Evolutionary conservation across 2,329 filamentous ascomycete genomes (phyloP).

Genomic region (Byssochlamys sp.): DNA sequence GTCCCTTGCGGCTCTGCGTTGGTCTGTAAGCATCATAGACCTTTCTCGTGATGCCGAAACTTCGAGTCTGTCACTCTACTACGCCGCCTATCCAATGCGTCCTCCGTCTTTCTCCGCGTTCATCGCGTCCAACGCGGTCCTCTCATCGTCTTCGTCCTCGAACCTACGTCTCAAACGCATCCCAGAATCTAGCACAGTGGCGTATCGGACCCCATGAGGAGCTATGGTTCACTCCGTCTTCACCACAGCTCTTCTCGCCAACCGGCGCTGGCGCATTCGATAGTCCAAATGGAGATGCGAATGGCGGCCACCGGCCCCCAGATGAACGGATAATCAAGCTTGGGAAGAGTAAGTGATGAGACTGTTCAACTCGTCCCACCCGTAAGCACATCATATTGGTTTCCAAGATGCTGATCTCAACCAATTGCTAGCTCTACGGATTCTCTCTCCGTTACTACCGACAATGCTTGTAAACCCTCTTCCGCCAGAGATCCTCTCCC

Average conservation of each 20-base stretch:
- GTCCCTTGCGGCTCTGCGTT: not conserved
- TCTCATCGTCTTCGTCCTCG: constrained; percentile 7
- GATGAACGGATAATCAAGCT: constrained; percentile 54
- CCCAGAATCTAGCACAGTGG: constrained; percentile 26
- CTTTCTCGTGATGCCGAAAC: constrained; percentile 1
- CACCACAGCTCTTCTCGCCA: constrained; percentile 17
- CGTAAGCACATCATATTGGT: not conserved
- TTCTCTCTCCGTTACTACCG: constrained; percentile 53
- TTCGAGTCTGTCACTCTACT: constrained; percentile 2
- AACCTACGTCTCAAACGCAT: constrained; percentile 18
- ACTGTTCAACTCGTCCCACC: not conserved
- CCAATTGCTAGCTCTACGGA: constrained; percentile 43
- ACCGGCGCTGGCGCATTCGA: constrained; percentile 14
- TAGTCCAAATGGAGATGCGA: constrained; percentile 11
- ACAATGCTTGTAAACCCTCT: constrained; percentile 52
- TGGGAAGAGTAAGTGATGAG: constrained; percentile 45
- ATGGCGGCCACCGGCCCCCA: constrained; percentile 39
- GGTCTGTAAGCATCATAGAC: not conserved
- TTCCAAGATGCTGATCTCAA: not conserved
- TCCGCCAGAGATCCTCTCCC: constrained; percentile 53
- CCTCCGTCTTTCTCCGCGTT: not conserved
- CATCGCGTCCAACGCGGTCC: not conserved
- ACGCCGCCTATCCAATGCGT: not conserved
- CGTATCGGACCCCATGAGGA: constrained; percentile 27
- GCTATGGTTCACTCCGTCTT: constrained; percentile 21